A percentile compares a stretch with the other conserved stretches of the same genome.
These are phyloP conservation scores for Penicillium frequentans DNA, from an alignment of 2,329 filamentous ascomycete species.

Conservation along the genomic window DNA sequence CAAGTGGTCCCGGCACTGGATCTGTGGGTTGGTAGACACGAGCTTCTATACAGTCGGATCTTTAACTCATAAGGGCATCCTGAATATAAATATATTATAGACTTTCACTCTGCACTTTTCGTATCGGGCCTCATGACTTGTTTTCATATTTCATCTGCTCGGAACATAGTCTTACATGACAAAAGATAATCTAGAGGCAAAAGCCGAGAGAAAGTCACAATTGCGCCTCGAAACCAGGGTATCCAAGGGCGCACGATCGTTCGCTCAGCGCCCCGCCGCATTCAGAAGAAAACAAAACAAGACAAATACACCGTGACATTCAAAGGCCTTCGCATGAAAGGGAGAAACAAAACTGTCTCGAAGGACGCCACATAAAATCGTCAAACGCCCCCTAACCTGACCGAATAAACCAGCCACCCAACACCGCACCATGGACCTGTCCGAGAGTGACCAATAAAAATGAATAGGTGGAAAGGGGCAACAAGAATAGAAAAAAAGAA, in stretches of 20 bases:
- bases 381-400: conserved; percentile 33
- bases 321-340: neutral
- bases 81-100: neutral
- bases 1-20: conserved; percentile 63
- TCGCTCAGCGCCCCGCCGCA: conserved; percentile 17
- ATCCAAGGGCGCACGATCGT: conserved; percentile 25
- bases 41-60: conserved; percentile 65
- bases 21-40: conserved; percentile 65
- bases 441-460: conserved; percentile 23
- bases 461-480: conserved; percentile 17
- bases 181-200: conserved; percentile 18
- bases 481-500: conserved; percentile 17
- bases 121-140: conserved; percentile 14
- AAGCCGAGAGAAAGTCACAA: conserved; percentile 12
- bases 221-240: conserved; percentile 25
- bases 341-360: conserved; percentile 1
- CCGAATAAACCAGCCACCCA: conserved; percentile 34
- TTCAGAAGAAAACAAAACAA: neutral
- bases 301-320: neutral
- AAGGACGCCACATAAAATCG: conserved; percentile 13
- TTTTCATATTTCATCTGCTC: conserved; percentile 26
- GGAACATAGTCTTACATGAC: conserved; percentile 35
- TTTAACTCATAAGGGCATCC: conserved; percentile 58
- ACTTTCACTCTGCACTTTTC: neutral
- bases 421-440: conserved; percentile 39